Conservation (phyloP, 805 yeast species). For the Brettanomyces anomalus region DNA sequence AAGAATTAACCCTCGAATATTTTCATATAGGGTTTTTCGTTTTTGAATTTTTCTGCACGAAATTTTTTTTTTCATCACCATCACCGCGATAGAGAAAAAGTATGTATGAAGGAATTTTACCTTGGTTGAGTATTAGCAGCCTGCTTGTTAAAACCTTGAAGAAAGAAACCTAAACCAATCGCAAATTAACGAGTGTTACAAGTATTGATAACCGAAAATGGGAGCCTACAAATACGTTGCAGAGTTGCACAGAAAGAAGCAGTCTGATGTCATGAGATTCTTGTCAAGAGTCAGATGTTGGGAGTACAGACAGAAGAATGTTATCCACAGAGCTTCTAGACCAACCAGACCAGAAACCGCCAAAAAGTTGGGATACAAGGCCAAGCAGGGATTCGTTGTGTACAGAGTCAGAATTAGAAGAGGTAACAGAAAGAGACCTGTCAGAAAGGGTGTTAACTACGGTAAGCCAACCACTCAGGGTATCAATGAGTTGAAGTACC, state of each 20-base stretch:
- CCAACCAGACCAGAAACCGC: slow-evolving; percentile 99
- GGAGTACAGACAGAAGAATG: slow-evolving; percentile 99
- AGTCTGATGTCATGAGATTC: slow-evolving; percentile 98
- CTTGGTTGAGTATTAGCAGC: no score
- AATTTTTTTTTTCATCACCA: no score
- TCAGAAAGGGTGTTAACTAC: slow-evolving; percentile 99
- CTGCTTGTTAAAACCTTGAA: no score
- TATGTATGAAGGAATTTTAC: no score
- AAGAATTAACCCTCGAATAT: no score
- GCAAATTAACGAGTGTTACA: no score
- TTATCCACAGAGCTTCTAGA: slow-evolving; percentile 96
- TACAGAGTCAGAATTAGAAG: slow-evolving; percentile 99
- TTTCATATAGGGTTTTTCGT: no score
- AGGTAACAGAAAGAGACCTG: slow-evolving; percentile 99
- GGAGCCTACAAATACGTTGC: slow-evolving; percentile 99
- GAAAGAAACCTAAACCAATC: no score
- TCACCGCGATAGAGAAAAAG: background rate
- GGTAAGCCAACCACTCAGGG: slow-evolving; percentile 99
- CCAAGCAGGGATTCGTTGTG: slow-evolving; percentile 99
- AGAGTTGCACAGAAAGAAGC: slow-evolving; percentile 99
- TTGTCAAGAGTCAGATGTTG: slow-evolving; percentile 99
- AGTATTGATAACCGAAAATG: slow-evolving; percentile 39
- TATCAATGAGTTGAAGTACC: slow-evolving; percentile 98
- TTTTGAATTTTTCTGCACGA: no score
- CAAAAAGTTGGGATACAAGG: slow-evolving; percentile 99